These are phyloP conservation scores for Cercospora citrullina DNA, from an alignment of 2,329 filamentous ascomycete species.

Conservation along the genomic window DNA sequence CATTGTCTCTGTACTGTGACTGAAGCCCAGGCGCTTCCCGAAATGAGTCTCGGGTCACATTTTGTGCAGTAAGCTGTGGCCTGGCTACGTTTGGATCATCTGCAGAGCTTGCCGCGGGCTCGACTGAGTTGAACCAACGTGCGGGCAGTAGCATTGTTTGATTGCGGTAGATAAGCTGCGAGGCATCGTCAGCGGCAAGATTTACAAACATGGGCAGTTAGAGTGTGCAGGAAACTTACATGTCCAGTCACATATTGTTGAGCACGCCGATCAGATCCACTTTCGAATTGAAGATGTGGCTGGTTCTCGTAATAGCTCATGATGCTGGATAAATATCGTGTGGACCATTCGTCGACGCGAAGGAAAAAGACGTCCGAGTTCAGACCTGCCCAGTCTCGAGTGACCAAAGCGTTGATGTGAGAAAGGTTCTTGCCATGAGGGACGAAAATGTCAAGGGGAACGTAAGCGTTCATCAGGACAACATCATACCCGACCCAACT, in stretches of 20 bases:
- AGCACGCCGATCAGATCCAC: neutral
- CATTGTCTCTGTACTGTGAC: neutral
- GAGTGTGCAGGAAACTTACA: neutral
- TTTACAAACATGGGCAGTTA: neutral
- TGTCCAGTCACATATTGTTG: neutral
- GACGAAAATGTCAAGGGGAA: neutral
- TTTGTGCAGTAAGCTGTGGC: neutral
- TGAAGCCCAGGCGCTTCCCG: neutral
- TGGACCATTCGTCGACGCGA: neutral
- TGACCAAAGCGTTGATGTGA: neutral
- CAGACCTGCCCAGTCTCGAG: neutral
- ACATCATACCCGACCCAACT: neutral
- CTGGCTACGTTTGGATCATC: neutral
- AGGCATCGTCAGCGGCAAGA: neutral
- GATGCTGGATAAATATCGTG: neutral
- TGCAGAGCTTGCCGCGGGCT: neutral
- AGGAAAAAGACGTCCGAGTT: slow-evolving; percentile 1
- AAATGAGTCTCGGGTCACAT: neutral
- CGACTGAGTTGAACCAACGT: neutral
- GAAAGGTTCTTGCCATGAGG: neutral
- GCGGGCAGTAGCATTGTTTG: neutral
- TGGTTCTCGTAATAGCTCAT: neutral
- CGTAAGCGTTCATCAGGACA: neutral
- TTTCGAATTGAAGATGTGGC: neutral
- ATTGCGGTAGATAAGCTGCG: neutral